Conservation (phyloP, 495 filamentous ascomycete species). For the Alectoria sarmentosa region DNA sequence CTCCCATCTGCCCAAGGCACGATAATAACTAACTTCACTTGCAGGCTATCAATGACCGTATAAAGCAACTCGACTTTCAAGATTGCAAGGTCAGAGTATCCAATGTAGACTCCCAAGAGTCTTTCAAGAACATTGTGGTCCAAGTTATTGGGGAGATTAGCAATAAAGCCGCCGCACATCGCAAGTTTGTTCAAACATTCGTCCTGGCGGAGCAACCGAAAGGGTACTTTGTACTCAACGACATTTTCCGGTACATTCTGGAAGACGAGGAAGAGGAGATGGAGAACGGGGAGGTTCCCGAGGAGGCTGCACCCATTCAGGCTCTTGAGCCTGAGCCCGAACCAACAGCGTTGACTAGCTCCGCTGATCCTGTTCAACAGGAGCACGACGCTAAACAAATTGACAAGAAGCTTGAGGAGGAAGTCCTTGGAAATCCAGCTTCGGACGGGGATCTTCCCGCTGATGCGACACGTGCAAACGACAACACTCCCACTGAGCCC, state of each 20-base stretch:
- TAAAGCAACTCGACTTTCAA: conserved; percentile 87
- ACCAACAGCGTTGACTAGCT: conserved; percentile 30
- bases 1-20: conserved; percentile 16
- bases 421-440: conserved; percentile 34
- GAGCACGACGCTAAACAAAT: conserved; percentile 42
- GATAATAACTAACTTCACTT: conserved; percentile 16
- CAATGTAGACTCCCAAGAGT: conserved; percentile 94
- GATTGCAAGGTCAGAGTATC: conserved; percentile 97
- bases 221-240: conserved; percentile 96
- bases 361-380: conserved; percentile 33
- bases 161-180: conserved; percentile 80
- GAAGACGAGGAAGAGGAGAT: conserved; percentile 70
- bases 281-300: conserved; percentile 35
- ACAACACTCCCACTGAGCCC: conserved; percentile 11
- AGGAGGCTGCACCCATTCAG: conserved; percentile 37
- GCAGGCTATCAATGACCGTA: conserved; percentile 87
- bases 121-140: conserved; percentile 85
- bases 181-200: conserved; percentile 98
- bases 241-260: conserved; percentile 88
- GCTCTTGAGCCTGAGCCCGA: conserved; percentile 34
- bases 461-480: conserved; percentile 30
- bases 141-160: conserved; percentile 97
- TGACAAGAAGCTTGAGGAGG: conserved; percentile 51
- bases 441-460: conserved; percentile 40
- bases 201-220: conserved; percentile 93